These are phyloP conservation scores for Hemisphaericaspora xylofermentans DNA, from an alignment of 1,139 yeast species.

Conservation along the genomic window DNA sequence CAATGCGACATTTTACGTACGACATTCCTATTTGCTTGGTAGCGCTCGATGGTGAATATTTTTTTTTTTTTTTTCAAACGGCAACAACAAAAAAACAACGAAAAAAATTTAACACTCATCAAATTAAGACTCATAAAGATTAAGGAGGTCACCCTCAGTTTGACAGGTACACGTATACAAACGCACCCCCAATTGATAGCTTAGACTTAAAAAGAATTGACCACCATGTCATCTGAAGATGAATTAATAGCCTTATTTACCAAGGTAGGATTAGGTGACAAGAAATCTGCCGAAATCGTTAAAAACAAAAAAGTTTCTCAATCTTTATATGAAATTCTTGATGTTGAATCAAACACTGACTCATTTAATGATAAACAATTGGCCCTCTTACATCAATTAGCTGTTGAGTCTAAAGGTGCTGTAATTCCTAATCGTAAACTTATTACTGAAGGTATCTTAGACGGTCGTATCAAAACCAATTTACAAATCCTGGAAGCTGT, in stretches of 20 bases:
- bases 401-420: constrained; percentile 57
- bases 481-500: constrained; percentile 82
- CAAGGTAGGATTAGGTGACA: constrained; percentile 68
- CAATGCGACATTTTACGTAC: no score
- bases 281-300: constrained; percentile 68
- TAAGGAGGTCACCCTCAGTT: no score
- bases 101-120: no score
- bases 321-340: constrained; percentile 60
- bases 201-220: background rate
- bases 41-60: no score
- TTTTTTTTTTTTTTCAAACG: no score
- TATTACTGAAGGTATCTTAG: constrained; percentile 60
- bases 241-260: constrained; percentile 48
- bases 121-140: no score
- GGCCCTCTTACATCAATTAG: constrained; percentile 73
- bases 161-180: no score
- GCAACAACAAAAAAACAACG: no score
- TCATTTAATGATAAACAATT: constrained; percentile 48
- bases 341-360: constrained; percentile 28
- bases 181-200: background rate
- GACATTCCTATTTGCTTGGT: no score
- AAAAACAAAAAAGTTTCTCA: constrained; percentile 83
- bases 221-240: constrained; percentile 15
- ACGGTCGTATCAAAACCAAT: constrained; percentile 61
- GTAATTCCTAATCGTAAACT: constrained; percentile 45